Base-by-base conservation (phyloP, 2,329 filamentous ascomycete species). In the Microsporum canis region DNA sequence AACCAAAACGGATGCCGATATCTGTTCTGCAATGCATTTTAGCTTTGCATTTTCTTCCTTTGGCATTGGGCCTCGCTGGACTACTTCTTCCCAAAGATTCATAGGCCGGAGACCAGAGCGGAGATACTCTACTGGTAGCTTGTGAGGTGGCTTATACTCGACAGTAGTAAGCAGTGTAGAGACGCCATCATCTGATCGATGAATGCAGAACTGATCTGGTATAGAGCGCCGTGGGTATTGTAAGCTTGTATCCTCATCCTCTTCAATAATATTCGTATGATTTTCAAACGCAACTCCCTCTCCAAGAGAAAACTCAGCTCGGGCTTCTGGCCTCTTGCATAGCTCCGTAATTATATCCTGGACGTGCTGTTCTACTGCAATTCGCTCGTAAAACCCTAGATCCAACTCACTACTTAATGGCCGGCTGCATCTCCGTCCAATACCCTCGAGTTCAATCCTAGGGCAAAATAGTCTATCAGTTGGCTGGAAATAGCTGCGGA, bases 101-200 rank as follows among this genome's bases (percentile, higher is more conserved):
- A 65, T 67, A 3, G 45, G 34, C 17, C 60, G 49, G 29, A 67
- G 63, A 8, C 64, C 63, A 10, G 57, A 31, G 27, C 58, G 62
- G 23, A 68, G 59, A 53, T 61, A 43, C 27, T 62, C 45, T 3
- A 62, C 31, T 2, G 63, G 59, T 3, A 68, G 45, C 57, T 68
- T 68, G 49, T 68, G 65, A 14, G 66, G 65, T 36, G 64, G 64
- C 55, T 68, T 68, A 45, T 66, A 65, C 45, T 68, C 64, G n/a
- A 65, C 61, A 0, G 57, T 64, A 2, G 60, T 57, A 34, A 60
- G 14, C 31, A 62, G 43, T n/a, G 6, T 58, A 31, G 49, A 49
- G 14, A 14, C 31, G 12, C 10, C 47, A 29, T 36, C 43, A 41
- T 64, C 39, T 7, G 61, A 12, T 51, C 58, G 34, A 51, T 59